Evolutionary conservation across 805 yeast genomes (phyloP).

Genomic region (Metschnikowia colocasiae): DNA sequence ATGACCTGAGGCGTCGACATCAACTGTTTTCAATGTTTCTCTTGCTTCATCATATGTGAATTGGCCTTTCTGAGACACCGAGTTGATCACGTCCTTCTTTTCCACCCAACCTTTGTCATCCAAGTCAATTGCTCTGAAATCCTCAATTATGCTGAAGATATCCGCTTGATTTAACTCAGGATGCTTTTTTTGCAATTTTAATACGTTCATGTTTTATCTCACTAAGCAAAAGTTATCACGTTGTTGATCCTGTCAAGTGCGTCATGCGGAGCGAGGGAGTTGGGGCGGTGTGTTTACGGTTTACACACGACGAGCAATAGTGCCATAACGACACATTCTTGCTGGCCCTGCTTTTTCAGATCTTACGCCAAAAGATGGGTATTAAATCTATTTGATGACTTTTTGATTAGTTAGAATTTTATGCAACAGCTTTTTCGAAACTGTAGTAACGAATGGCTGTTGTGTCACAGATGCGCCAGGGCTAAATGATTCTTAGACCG

Average conservation of each 20-base stretch:
- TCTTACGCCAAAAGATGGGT: neutral
- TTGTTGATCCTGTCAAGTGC: neutral
- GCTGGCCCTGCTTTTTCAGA: neutral
- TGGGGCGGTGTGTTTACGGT: constrained; percentile 14
- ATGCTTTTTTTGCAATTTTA: constrained; percentile 63
- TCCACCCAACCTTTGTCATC: constrained; percentile 95
- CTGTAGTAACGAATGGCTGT: neutral
- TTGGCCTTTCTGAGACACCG: constrained; percentile 72
- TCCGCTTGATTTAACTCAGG: constrained; percentile 86
- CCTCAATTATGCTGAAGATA: constrained; percentile 77
- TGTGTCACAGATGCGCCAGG: neutral
- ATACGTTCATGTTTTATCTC: constrained; percentile 33
- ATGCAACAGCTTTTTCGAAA: no score
- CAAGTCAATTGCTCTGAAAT: constrained; percentile 76
- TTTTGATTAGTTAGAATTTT: no score
- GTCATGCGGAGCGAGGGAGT: constrained; percentile 6
- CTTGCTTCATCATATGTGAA: constrained; percentile 90
- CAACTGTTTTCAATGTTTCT: constrained; percentile 85
- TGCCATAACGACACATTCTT: neutral
- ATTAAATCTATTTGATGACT: neutral
- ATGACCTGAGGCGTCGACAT: constrained; percentile 94
- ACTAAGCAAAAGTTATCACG: neutral
- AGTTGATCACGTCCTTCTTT: constrained; percentile 83
- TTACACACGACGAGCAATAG: constrained; percentile 10
- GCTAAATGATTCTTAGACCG: neutral